phyloP scores from a whole-genome alignment of 139 green algal species.

The Microglena sp. region DNA sequence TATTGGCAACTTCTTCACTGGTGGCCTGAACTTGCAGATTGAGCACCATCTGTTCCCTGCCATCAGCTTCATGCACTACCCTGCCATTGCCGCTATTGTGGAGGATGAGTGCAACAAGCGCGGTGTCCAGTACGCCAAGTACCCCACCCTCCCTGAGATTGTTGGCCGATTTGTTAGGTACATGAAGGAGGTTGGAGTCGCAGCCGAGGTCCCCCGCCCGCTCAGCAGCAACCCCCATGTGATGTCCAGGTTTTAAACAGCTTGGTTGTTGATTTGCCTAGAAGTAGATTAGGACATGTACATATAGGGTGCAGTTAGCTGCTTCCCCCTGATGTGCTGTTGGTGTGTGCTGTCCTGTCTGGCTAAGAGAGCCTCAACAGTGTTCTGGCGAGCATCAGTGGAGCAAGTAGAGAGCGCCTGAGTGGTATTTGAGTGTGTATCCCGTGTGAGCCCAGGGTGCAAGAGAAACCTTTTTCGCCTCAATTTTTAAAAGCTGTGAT shows the following conservation, averaged over 20 bases:
- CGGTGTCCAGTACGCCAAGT: slow-evolving; percentile 57
- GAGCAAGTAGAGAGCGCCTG: too few relatives aligned
- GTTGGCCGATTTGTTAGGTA: slow-evolving; percentile 28
- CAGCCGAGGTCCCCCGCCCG: slow-evolving; percentile 23
- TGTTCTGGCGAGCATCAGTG: too few relatives aligned
- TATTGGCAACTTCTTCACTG: slow-evolving; percentile 78
- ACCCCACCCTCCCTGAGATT: slow-evolving; percentile 51
- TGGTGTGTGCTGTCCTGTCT: too few relatives aligned
- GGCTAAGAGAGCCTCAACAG: too few relatives aligned
- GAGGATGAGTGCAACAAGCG: slow-evolving; percentile 58
- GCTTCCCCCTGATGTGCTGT: too few relatives aligned
- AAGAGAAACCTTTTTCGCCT: too few relatives aligned
- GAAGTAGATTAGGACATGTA: too few relatives aligned
- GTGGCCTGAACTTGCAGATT: slow-evolving; percentile 69
- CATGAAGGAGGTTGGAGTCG: slow-evolving; percentile 34
- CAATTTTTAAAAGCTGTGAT: too few relatives aligned
- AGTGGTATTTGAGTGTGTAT: too few relatives aligned
- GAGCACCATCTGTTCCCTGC: slow-evolving; percentile 76
- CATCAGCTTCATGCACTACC: slow-evolving; percentile 73
- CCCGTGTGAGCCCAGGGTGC: too few relatives aligned
- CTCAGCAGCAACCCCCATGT: neutral
- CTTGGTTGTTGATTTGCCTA: too few relatives aligned
- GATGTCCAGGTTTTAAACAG: slow-evolving; percentile 1
- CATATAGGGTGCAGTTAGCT: too few relatives aligned
- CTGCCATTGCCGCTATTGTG: slow-evolving; percentile 68